Conservation (phyloP, 1,139 yeast genomes). For the Saccharomyces uvarum region DNA sequence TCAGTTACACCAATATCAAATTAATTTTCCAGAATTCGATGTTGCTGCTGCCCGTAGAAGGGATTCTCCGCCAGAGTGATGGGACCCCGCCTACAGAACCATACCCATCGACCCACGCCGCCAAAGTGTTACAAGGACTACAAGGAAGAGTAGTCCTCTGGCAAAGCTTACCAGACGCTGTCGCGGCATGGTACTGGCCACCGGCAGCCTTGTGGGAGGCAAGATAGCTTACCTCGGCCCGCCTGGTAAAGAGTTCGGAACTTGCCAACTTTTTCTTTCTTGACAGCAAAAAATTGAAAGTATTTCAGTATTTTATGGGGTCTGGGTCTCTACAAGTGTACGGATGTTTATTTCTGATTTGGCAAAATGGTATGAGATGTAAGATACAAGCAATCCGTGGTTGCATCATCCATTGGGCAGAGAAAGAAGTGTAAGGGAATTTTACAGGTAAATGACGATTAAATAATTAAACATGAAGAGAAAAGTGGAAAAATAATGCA, state of each 20-base stretch:
- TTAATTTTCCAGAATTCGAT: constrained; percentile 5
- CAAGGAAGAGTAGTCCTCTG: not conserved
- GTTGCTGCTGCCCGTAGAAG: constrained; percentile 2
- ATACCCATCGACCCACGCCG: not conserved
- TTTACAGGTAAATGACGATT: not conserved
- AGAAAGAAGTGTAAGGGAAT: no score
- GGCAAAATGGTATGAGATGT: no score
- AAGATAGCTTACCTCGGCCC: not conserved
- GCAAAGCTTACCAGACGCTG: not conserved
- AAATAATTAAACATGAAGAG: not conserved
- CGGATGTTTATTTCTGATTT: no score
- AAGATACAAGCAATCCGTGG: no score
- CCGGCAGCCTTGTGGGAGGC: not conserved
- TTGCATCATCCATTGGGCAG: no score
- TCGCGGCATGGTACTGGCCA: not conserved
- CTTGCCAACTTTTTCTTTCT: not conserved
- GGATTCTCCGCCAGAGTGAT: not conserved
- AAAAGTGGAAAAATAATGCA: not conserved
- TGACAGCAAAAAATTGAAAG: not conserved
- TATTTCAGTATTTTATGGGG: no score
- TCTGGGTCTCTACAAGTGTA: no score
- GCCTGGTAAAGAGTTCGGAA: no score
- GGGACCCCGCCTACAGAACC: not conserved
- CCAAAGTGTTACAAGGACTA: not conserved
- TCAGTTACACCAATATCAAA: not conserved